Conservation (phyloP, 2,329 filamentous ascomycete genomes). For the Calonectria honghensis region DNA sequence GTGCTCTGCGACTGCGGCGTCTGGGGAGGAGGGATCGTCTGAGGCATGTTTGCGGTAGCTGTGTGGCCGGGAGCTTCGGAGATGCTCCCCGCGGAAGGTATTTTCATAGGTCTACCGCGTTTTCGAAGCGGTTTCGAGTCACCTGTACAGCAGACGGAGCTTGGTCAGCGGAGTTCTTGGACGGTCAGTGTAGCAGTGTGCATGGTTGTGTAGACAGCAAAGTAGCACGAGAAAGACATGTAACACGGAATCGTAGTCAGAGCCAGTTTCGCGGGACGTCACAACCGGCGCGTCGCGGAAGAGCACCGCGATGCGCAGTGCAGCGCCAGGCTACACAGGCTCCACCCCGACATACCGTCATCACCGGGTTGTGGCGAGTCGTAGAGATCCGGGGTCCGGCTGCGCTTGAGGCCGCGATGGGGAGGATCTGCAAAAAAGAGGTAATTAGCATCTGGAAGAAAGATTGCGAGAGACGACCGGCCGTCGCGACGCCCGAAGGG, state of each 20-base stretch:
- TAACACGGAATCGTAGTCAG: constrained; percentile 53
- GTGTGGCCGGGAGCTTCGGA: constrained; percentile 75
- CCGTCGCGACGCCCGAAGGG: constrained; percentile 32
- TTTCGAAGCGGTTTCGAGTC: constrained; percentile 70
- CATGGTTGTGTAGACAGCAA: constrained; percentile 48
- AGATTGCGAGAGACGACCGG: background rate
- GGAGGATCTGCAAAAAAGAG: constrained; percentile 65
- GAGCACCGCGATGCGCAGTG: constrained; percentile 56
- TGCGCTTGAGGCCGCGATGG: constrained; percentile 85
- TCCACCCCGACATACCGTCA: constrained; percentile 80
- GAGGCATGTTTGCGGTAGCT: constrained; percentile 65
- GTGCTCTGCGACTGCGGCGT: constrained; percentile 72
- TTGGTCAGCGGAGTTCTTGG: constrained; percentile 50
- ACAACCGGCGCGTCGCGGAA: constrained; percentile 47
- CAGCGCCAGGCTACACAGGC: constrained; percentile 60
- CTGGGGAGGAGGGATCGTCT: constrained; percentile 69
- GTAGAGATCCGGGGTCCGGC: constrained; percentile 82
- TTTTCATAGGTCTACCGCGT: constrained; percentile 78
- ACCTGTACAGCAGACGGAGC: constrained; percentile 63
- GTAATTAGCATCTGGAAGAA: constrained; percentile 53
- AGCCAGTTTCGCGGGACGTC: constrained; percentile 43
- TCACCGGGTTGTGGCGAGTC: constrained; percentile 74
- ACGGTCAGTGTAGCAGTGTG: constrained; percentile 22
- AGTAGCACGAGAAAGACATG: constrained; percentile 57
- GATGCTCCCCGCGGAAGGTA: constrained; percentile 69